Conservation (phyloP, 441 rosid genomes). For the Eruca vesicaria region DNA sequence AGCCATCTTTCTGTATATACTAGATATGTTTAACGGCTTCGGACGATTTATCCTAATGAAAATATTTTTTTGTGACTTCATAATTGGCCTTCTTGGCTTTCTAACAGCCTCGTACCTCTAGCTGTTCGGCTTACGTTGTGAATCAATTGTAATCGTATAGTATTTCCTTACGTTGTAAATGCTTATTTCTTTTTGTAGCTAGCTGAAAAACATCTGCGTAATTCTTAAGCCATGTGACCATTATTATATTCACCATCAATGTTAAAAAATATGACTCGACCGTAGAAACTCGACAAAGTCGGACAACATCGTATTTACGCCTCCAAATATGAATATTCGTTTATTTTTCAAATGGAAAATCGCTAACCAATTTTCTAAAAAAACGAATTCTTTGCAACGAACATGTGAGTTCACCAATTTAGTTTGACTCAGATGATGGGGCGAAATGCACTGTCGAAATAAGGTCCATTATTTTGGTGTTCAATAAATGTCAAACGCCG, state of each 20-base stretch:
- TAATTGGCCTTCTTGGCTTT: too few relatives aligned
- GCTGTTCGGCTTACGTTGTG: too few relatives aligned
- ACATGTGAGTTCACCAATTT: not conserved
- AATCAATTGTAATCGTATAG: too few relatives aligned
- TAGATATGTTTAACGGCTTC: not conserved
- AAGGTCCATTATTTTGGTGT: not conserved
- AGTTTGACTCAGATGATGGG: not conserved
- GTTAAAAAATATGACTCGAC: not conserved
- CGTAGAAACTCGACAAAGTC: conserved; percentile 19
- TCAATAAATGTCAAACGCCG: not conserved
- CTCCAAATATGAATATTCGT: not conserved
- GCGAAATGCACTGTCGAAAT: not conserved
- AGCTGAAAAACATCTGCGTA: too few relatives aligned
- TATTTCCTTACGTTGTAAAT: too few relatives aligned
- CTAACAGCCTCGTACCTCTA: too few relatives aligned
- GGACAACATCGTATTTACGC: not conserved
- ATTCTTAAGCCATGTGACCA: not conserved
- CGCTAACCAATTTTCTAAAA: not conserved
- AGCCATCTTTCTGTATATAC: not conserved
- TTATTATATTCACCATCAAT: not conserved
- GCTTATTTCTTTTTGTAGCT: too few relatives aligned
- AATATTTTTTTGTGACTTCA: too few relatives aligned
- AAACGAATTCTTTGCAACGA: not conserved
- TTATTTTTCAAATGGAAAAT: not conserved
- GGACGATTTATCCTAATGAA: not conserved